These are phyloP conservation scores for Colletotrichum tanaceti DNA, from an alignment of 2,329 filamentous ascomycete genomes.

Conservation along the genomic window DNA sequence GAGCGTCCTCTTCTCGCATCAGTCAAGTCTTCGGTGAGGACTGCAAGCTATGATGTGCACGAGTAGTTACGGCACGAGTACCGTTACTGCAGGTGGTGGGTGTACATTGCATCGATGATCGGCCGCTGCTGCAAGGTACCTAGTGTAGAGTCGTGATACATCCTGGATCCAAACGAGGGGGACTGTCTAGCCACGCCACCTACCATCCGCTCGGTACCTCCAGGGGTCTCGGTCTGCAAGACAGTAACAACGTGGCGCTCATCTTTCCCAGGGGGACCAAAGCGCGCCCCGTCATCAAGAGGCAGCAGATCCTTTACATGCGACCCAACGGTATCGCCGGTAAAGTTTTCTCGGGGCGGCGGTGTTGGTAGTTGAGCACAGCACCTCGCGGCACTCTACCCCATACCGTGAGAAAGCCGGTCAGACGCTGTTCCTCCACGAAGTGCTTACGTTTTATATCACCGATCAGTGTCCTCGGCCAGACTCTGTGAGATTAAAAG, in stretches of 20 bases:
- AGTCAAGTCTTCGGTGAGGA: neutral
- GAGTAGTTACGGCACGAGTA: neutral
- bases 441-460: neutral
- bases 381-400: too few species aligned
- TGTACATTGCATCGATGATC: neutral
- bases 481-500: neutral
- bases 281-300: neutral
- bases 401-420: too few species aligned
- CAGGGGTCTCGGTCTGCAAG: neutral
- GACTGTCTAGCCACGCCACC: neutral
- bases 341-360: neutral
- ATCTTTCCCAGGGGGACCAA: neutral
- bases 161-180: neutral
- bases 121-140: neutral
- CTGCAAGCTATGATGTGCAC: neutral
- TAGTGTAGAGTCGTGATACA: neutral
- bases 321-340: neutral
- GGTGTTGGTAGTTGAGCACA: too few species aligned
- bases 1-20: neutral
- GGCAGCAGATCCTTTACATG: neutral
- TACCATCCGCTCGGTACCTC: neutral
- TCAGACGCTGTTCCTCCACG: neutral
- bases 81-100: neutral
- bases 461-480: neutral
- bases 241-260: neutral